Evolutionary conservation across 2,329 filamentous ascomycete genomes (phyloP), one percentile per base, ranked within the genome.

Genomic region (Dichotomopilus funicola): DNA sequence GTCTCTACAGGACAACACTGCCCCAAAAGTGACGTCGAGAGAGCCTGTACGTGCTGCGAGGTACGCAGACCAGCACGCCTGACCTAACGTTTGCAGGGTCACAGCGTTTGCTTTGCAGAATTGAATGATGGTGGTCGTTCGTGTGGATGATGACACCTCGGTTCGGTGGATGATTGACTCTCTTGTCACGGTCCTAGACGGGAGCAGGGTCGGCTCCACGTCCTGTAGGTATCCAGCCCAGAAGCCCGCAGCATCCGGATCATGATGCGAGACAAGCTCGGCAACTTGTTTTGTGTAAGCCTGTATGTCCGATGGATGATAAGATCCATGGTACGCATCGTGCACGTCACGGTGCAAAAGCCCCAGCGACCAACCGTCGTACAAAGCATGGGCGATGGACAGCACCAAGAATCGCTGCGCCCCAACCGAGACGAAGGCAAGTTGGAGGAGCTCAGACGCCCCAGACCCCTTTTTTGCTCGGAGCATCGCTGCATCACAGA

Each of bases 1-100:
- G 55, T 94, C 89, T n/a, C 92, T 81, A 12, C 92, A 91, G 0
- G 90, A 91, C 10, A 96, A 75, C 1, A 96, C 86, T 0, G 89
- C 81, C 0, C 92, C 92, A 65, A 94, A 96, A 0, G 83, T 78
- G 4, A 95, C 80, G 61, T 96, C 91, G 0, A 95, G 77, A 0
- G 79, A 80, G 3, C 76, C 71, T 1, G 80, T 76, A 47, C 82
- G 76, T 0, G 80, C 78, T 1, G 89, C 84, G 1, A 95, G 76
- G 0, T 87, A 75, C 2, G 88, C 73, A 1, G 88, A 80, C 85
- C 89, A 96, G 56, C 84, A 87, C 0, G 85, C 82, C 65, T 95
- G 87, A 0, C 86, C 86, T 0, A 96, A 72, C 0, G 85, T 81
- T 65, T 96, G 91, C 1, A 89, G 67, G 1, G 88, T 91, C n/a